Conservation (phyloP, 116 monocot genomes). For the Papilionanthe hybrid region DNA sequence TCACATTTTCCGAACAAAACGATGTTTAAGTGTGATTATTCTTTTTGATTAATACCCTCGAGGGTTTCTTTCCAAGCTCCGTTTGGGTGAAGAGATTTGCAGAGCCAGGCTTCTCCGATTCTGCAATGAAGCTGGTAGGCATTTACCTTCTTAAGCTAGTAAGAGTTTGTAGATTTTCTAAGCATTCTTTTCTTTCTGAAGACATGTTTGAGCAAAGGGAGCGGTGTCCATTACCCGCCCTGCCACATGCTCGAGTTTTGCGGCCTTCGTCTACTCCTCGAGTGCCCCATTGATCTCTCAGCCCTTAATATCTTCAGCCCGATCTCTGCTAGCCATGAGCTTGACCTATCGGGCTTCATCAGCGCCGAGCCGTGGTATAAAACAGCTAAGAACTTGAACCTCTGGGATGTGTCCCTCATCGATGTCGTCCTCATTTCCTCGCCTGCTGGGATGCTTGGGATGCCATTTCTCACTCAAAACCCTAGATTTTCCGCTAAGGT, state of each 20-base stretch:
- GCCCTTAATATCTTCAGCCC: constrained; percentile 65
- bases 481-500: constrained; percentile 63
- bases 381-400: constrained; percentile 36
- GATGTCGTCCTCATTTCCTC: constrained; percentile 73
- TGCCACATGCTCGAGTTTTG: constrained; percentile 62
- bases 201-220: constrained; percentile 73
- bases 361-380: constrained; percentile 55
- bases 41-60: no score
- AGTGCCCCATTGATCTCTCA: constrained; percentile 90
- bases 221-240: constrained; percentile 63
- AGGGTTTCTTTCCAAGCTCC: background rate
- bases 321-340: constrained; percentile 6
- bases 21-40: no score
- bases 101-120: background rate
- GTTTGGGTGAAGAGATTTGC: background rate
- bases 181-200: constrained; percentile 6
- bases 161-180: background rate
- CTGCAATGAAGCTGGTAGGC: constrained; percentile 6
- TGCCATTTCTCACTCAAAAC: constrained; percentile 68
- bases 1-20: no score
- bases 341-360: constrained; percentile 27
- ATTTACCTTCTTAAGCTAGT: background rate
- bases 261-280: constrained; percentile 76
- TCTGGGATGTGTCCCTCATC: constrained; percentile 53
- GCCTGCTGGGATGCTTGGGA: constrained; percentile 69